phyloP scores from a whole-genome alignment of 768 basidiomycete species.

The Lactifluus hygrophoroides region DNA sequence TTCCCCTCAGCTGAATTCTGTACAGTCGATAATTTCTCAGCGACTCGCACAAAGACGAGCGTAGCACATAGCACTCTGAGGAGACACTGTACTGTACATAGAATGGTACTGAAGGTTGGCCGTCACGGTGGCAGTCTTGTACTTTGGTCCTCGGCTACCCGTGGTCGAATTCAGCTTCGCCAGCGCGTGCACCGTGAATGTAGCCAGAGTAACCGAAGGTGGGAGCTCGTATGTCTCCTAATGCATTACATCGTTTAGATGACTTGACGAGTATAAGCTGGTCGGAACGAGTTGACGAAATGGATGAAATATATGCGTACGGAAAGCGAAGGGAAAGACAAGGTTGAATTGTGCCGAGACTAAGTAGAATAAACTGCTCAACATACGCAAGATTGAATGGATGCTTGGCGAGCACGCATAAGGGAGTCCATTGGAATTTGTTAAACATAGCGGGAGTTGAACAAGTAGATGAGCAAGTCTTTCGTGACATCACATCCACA shows the following conservation, averaged over 20 bases:
- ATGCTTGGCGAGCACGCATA: conserved; percentile 28
- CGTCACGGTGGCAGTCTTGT: background rate
- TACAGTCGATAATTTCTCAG: background rate
- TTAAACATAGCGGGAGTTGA: background rate
- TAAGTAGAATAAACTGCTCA: conserved; percentile 67
- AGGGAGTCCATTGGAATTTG: background rate
- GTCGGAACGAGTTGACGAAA: conserved; percentile 3
- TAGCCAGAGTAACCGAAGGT: conserved; percentile 72
- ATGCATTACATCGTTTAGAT: conserved; percentile 46
- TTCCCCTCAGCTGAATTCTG: conserved; percentile 59
- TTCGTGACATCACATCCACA: background rate
- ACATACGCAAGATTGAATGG: conserved; percentile 66
- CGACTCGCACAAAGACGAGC: background rate
- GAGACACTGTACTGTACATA: conserved; percentile 62
- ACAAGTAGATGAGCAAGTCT: background rate
- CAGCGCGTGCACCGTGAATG: conserved; percentile 56
- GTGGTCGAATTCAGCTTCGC: conserved; percentile 10
- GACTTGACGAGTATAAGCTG: conserved; percentile 31
- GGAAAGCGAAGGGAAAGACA: conserved; percentile 58
- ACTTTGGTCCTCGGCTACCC: conserved; percentile 3
- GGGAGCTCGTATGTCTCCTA: conserved; percentile 81
- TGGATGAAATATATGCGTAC: conserved; percentile 35
- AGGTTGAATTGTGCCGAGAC: conserved; percentile 42
- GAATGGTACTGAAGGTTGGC: conserved; percentile 50
- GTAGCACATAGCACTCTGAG: conserved; percentile 43